Evolutionary conservation across 352 stramenopile genomes (phyloP), one percentile per base, ranked within the genome.

Genomic region (Globisporangium viniferum): DNA sequence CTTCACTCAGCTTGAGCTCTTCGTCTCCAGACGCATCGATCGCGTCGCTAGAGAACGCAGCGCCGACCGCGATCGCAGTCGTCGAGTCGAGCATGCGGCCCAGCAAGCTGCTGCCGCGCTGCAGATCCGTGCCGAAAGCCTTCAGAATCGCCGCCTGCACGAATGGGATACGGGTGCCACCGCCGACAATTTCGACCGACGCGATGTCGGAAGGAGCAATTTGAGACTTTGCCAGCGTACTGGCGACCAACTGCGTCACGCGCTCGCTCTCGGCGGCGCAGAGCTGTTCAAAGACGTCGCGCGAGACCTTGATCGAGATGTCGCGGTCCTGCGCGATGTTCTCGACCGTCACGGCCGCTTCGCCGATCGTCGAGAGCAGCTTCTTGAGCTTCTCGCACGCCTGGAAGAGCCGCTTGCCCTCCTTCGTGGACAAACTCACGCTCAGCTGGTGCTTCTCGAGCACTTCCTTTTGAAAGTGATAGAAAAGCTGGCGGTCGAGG

Each of bases 131-230:
- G 59, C 70, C 68, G 54, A 93, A 84, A 22, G 76, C 82, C 27
- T 91, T 80, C 20, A 91, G 66, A 55, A 95, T 93, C 33, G 86
- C 81, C 8, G 80, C 72, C 64, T 93, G 88, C 22, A 98, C 81
- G 61, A 92, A 87, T 59, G 88, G 88, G 49, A 97, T 94, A 49
- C 93, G 92, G 33, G 88, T 95, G 7, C 89, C 91, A 49, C 94
- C 94, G 36, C 94, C 94, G 2, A 97, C 82, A 67, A 98, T 94
- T 74, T 98, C 88, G 20, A 95, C 80, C 33, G 78, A 97, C 54
- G 72, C 72, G 56, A 90, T 84, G 7, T 80, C 73, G 48, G 71
- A 67, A 59, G 72, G 73, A 7, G 70, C 10, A 15, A 90, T 70
- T 22, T 81, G 71, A 0, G 88, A 79, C 20, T 81, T 62, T 1